Conservation (phyloP, 495 filamentous ascomycete genomes). For the Penicillium arizonense region DNA sequence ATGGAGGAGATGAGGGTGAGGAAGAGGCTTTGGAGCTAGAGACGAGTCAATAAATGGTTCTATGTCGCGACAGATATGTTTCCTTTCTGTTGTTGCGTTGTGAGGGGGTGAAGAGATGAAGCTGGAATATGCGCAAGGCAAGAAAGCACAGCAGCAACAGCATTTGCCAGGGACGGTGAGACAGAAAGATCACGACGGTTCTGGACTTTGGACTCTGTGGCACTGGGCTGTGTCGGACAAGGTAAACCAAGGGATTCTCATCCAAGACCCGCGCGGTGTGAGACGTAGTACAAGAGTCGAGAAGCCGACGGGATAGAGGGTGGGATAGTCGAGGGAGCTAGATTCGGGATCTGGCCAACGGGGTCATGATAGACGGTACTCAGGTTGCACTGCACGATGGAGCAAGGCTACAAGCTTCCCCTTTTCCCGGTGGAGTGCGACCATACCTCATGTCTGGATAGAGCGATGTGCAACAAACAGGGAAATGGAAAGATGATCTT, state of each 20-base stretch:
- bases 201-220: conserved; percentile 2
- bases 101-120: background rate
- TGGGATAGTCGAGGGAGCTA: conserved; percentile 4
- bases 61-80: background rate
- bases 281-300: conserved; percentile 1
- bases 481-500: conserved; percentile 3
- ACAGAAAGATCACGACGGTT: conserved; percentile 15
- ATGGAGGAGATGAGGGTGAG: conserved; percentile 83
- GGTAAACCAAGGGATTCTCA: background rate
- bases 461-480: conserved; percentile 8
- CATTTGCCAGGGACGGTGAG: conserved; percentile 13
- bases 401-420: conserved; percentile 23
- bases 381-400: conserved; percentile 22
- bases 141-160: background rate
- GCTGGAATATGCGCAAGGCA: conserved; percentile 6
- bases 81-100: background rate
- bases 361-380: conserved; percentile 5
- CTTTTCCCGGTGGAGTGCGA: conserved; percentile 17
- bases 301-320: background rate
- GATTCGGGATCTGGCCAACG: background rate
- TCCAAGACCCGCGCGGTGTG: conserved; percentile 7
- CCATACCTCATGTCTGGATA: conserved; percentile 7
- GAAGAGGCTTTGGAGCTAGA: conserved; percentile 72
- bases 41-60: conserved; percentile 11
- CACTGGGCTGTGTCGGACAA: conserved; percentile 5